phyloP scores from a whole-genome alignment of 2,329 filamentous ascomycete genomes.

The Didymella segeticola region DNA sequence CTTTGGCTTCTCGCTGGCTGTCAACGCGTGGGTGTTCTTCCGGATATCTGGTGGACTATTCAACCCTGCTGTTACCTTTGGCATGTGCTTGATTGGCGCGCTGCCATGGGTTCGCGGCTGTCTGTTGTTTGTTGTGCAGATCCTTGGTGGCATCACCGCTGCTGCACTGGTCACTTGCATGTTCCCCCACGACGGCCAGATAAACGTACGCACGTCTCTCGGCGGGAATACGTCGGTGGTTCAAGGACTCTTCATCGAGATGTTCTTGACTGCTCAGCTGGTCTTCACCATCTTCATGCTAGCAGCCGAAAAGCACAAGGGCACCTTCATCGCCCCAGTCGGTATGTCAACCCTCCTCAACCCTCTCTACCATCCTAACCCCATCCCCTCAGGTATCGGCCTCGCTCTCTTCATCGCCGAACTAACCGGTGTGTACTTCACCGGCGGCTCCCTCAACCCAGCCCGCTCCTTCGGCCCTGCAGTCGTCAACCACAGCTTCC shows the following conservation, averaged over 20 bases:
- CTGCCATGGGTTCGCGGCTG: constrained; percentile 24
- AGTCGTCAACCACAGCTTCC: constrained; percentile 47
- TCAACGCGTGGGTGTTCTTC: constrained; percentile 50
- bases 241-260: constrained; percentile 35
- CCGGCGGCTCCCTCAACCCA: constrained; percentile 53
- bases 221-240: constrained; percentile 20
- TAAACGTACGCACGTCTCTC: constrained; percentile 28
- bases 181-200: constrained; percentile 28
- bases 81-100: constrained; percentile 35
- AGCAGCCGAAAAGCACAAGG: constrained; percentile 66
- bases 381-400: constrained; percentile 48
- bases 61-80: constrained; percentile 39
- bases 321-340: constrained; percentile 62
- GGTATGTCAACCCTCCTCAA: constrained; percentile 55
- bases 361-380: neutral
- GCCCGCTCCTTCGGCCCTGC: constrained; percentile 55
- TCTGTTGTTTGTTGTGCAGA: constrained; percentile 28
- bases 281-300: constrained; percentile 59
- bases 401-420: constrained; percentile 67
- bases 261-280: constrained; percentile 33
- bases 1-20: constrained; percentile 52
- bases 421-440: constrained; percentile 54
- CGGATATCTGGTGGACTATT: constrained; percentile 35
- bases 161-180: constrained; percentile 31
- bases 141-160: constrained; percentile 36